Evolutionary conservation across 148 eudicot genomes (phyloP), one percentile per base, ranked within the genome.

Genomic region (Amaranthus palmeri): DNA sequence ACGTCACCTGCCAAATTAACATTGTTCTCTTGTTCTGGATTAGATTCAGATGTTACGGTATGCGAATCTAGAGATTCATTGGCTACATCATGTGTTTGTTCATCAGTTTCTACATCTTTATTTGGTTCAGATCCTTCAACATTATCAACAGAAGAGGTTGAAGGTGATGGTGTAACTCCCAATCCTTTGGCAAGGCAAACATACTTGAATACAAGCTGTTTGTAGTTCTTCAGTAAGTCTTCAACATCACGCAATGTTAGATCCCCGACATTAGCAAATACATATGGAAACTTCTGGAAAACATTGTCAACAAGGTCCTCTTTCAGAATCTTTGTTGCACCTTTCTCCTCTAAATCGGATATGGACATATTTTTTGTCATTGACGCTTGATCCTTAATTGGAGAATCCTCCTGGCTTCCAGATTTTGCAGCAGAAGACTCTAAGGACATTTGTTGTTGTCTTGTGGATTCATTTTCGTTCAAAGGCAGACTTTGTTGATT

Each of bases 311-410:
- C 70, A 46, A 65, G 74, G 63, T 89, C 88, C 73, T 91, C 92
- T 78, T 86, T 89, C 82, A 91, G 71, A 72, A 93, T 81, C 71
- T 81, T 74, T 54, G 69, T 74, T 54, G 96, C 97, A 12, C 98
- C 98, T 79, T 81, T 86, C 80, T 89, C 86, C 87, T 91, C 98
- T 40, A 91, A 80, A 73, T 90, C 93, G 44, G 96, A 86, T 68
- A 87, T 74, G 59, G 96, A 95, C 65, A 83, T 87, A 61, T 65
- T 78, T 80, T 78, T 88, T 49, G 68, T 54, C 25, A 81, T 51
- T n/a, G 77, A 73, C 59, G 58, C 41, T 48, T 69, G 83, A 78
- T 84, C 83, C 70, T 83, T 83, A 15, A 48, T 61, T 59, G 74
- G 56, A 57, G 57, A 61, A 15, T 84, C 85, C 14, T 81, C 81